A percentile compares a stretch with the other conserved stretches of the same genome.
phyloP scores from a whole-genome alignment of 2,329 filamentous ascomycete species.

The Colletotrichum orbiculare region DNA sequence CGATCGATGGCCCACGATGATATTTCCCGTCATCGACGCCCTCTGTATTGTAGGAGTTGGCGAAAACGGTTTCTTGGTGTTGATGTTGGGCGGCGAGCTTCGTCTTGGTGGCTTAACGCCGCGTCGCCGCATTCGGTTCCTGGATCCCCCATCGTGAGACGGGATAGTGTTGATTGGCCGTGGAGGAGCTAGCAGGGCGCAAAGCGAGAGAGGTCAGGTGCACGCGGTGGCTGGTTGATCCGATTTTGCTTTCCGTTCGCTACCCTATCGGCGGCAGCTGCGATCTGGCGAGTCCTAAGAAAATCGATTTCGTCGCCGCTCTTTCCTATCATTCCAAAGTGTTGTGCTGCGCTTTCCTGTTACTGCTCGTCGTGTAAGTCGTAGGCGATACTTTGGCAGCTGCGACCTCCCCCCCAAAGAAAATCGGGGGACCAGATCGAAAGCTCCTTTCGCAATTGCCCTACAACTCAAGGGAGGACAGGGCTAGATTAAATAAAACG shows the following conservation, averaged over 20 bases:
- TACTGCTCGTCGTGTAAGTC: not conserved
- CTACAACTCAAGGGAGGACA: too few species aligned
- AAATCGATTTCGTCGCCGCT: too few species aligned
- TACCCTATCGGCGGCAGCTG: too few species aligned
- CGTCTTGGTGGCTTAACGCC: not conserved
- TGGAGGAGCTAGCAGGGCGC: not conserved
- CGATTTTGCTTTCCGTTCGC: not conserved
- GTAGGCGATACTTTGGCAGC: not conserved
- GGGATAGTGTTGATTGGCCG: not conserved
- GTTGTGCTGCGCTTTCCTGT: not conserved
- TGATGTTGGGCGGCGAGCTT: not conserved
- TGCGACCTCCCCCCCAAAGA: too few species aligned
- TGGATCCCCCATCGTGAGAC: not conserved
- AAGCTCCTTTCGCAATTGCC: too few species aligned
- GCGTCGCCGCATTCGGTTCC: slow-evolving; percentile 3
- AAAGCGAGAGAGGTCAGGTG: not conserved
- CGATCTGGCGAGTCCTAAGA: too few species aligned
- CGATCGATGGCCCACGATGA: slow-evolving; percentile 6
- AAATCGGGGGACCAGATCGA: too few species aligned
- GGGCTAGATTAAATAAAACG: too few species aligned
- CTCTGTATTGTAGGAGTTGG: not conserved
- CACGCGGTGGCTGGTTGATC: not conserved
- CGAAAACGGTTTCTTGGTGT: not conserved
- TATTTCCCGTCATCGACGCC: not conserved
- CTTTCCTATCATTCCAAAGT: too few species aligned